Base-by-base conservation (phyloP, 495 filamentous ascomycete genomes). In the Parachaetomium inaequale region DNA sequence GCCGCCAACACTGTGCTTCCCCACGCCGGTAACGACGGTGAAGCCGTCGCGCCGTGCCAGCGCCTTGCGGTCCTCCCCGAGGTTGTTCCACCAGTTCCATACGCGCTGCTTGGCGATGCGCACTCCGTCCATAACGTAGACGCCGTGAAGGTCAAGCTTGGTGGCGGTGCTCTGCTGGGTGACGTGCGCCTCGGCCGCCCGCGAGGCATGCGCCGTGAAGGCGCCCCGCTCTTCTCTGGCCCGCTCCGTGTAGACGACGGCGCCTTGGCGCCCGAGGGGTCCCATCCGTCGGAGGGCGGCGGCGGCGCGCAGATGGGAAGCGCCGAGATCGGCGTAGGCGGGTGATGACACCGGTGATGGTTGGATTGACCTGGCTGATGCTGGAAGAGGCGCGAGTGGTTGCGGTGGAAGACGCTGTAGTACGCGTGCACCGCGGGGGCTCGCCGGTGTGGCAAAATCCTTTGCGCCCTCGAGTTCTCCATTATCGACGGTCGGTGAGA, bases 91-190 rank as follows among this genome's bases (percentile, higher is more conserved):
- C 94, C 94, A 98, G 8, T 68, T 72, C 57, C 82, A 80, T 0
- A 90, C 87, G 17, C 82, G 77, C 40, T 85, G 81, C 38, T 81
- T 82, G 1, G 88, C 83, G 51, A 97, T 96, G 8, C 88, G 79
- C 11, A 90, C 79, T 0, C 87, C 93, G 71, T 96, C 88, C 40
- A 84, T 74, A 1, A 97, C 93, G 25, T 79, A 86, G 15, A 95
- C 84, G 12, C 92, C 92, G 69, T 98, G 94, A 26, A 98, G 77
- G 75, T 98, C 92, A 11, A 96, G 74, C 64, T 70, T 74, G 61
- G 72, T 75, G 3, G 68, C 55, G 1, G 77, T 81, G 47, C 85
- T 90, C 62, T 90, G 85, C 2, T 68, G 63, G 5, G 82, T 75
- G 2, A 91, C 91, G 17, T 84, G 76, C 5, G 74, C 72, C 65